These are phyloP conservation scores for Rhodotorula glutinis DNA, from an alignment of 1,284 basidiomycete species.

Conservation along the genomic window DNA sequence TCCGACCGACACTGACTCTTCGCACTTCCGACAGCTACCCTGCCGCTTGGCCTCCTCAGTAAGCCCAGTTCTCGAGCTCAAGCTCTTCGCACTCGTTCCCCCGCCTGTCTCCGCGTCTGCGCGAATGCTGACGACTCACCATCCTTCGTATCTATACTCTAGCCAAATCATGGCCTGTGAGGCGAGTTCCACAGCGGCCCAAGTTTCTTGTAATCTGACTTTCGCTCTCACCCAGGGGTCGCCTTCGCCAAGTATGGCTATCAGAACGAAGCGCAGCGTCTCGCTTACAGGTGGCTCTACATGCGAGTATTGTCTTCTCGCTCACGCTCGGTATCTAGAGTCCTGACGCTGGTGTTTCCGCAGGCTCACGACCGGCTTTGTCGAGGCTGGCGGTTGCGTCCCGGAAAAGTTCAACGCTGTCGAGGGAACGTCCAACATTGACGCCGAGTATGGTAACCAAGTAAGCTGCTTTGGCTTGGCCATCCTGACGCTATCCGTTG, in stretches of 20 bases:
- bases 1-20: too few species aligned
- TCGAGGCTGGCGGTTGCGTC: constrained; percentile 37
- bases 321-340: too few species aligned
- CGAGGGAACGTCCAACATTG: constrained; percentile 69
- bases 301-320: constrained; percentile 74
- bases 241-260: constrained; percentile 95
- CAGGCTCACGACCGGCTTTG: constrained; percentile 66
- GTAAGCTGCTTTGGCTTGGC: neutral
- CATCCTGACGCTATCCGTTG: too few species aligned
- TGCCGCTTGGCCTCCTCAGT: constrained; percentile 82
- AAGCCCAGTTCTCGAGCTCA: constrained; percentile 46
- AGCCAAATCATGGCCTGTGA: constrained; percentile 41
- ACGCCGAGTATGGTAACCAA: constrained; percentile 87
- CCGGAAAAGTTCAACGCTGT: constrained; percentile 89
- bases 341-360: neutral
- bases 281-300: constrained; percentile 94
- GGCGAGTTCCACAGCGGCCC: neutral
- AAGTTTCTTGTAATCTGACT: neutral
- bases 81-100: too few species aligned
- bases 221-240: constrained; percentile 66
- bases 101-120: neutral
- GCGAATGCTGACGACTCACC: neutral
- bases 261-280: constrained; percentile 83
- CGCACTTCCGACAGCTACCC: constrained; percentile 29
- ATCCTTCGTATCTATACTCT: neutral